phyloP scores from a whole-genome alignment of 495 filamentous ascomycete species.

The Daldinia bambusicola region DNA sequence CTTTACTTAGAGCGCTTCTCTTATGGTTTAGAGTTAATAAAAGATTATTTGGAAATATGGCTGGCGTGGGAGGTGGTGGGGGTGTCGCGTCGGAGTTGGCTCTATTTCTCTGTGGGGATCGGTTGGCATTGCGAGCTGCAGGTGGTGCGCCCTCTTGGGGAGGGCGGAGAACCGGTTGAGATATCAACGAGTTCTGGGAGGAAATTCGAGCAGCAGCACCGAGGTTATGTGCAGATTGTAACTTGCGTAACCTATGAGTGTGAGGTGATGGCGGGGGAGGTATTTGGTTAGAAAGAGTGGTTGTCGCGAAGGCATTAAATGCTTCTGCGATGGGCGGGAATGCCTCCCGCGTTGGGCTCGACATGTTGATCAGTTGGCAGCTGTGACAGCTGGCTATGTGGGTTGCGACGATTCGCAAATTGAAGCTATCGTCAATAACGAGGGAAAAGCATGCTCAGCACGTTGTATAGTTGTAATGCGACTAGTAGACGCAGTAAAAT shows the following conservation, averaged over 20 bases:
- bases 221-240: slow-evolving; percentile 67
- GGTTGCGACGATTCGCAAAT: slow-evolving; percentile 5
- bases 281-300: slow-evolving; percentile 38
- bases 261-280: slow-evolving; percentile 56
- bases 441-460: slow-evolving; percentile 22
- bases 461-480: slow-evolving; percentile 23
- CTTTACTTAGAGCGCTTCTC: slow-evolving; percentile 64
- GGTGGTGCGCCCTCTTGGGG: slow-evolving; percentile 41
- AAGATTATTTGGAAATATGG: slow-evolving; percentile 34
- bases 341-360: slow-evolving; percentile 53
- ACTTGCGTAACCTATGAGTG: slow-evolving; percentile 63
- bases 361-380: slow-evolving; percentile 43
- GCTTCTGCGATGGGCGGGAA: slow-evolving; percentile 43
- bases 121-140: slow-evolving; percentile 51
- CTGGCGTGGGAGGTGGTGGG: slow-evolving; percentile 34
- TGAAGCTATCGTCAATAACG: slow-evolving; percentile 31
- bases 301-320: slow-evolving; percentile 23
- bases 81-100: slow-evolving; percentile 77
- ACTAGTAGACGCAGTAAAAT: slow-evolving; percentile 10
- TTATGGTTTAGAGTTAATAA: slow-evolving; percentile 51
- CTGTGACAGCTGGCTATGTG: slow-evolving; percentile 8
- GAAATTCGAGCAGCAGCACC: slow-evolving; percentile 51
- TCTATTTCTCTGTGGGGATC: slow-evolving; percentile 68
- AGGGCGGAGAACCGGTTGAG: slow-evolving; percentile 61
- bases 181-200: slow-evolving; percentile 59